Evolutionary conservation across 2,329 filamentous ascomycete genomes (phyloP), one percentile per base, ranked within the genome.

Genomic region (Sclerotinia nivalis): DNA sequence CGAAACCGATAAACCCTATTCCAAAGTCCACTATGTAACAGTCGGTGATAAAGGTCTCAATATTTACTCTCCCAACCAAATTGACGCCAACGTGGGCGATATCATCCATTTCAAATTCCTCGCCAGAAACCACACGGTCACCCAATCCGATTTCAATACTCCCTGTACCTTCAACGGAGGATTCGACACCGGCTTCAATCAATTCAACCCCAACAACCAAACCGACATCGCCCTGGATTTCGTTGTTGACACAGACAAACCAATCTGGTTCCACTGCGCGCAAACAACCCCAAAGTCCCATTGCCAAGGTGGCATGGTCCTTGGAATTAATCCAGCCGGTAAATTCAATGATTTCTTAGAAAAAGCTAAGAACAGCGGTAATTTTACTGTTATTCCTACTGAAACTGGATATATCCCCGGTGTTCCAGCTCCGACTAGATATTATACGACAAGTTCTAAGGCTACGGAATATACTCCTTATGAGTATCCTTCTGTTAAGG

Each of bases 41-140:
- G 58, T 69, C 20, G 66, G 66, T 4, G 54, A 56, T 9, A 37
- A 28, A 20, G 34, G 37, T 9, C 40, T 45, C 9, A 62, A 62
- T 2, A 1, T 64, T 58, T 93, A 86, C 81, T 83, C 82, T 59
- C 90, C 90, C 37, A 82, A 86, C 71, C 81, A 85, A 74, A 80
- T 92, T 75, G 78, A 80, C 68, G 87, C 90, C 58, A 81, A 81
- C 55, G 80, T 89, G 1, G 90, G 90, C 66, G 90, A 93, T 79
- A 88, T 87, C 76, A 86, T 93, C 74, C 80, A 89, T 79, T 93
- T 93, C 80, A 85, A 86, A 74, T 93, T 93, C 83, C 83, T 89
- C 79, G 84, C 85, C 75, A 83, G 85, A 79, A 93, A 92, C 84
- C 90, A 93, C 83, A 91, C 89, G 31, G 88, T 87, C 69, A 91